A percentile compares a stretch with the other conserved stretches of the same genome.
Evolutionary conservation across 2,329 filamentous ascomycete species (phyloP).

Genomic region (Phialemoniopsis sp.): DNA sequence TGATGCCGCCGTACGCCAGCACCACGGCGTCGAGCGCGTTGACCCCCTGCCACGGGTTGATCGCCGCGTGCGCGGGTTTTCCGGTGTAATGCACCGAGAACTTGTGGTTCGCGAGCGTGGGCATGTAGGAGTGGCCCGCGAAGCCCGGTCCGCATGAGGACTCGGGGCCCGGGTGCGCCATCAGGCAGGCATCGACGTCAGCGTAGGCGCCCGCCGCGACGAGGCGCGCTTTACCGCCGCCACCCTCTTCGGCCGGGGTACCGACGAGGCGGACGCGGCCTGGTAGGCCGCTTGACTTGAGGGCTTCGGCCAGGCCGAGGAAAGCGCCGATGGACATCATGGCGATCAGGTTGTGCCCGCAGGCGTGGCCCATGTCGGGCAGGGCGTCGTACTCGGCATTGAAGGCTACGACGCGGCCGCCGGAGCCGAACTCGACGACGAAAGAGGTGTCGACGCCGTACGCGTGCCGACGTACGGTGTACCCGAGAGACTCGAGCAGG

Average conservation of each 20-base stretch:
- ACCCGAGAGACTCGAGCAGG: no score
- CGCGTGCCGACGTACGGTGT: no score
- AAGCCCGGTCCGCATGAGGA: no score
- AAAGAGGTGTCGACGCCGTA: no score
- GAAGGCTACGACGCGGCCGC: no score
- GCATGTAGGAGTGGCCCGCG: no score
- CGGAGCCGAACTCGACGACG: no score
- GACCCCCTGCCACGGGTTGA: slow-evolving; percentile 32
- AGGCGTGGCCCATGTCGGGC: no score
- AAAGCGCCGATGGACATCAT: no score
- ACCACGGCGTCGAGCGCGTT: slow-evolving; percentile 36
- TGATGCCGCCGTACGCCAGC: slow-evolving; percentile 15
- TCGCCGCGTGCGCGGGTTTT: slow-evolving; percentile 30
- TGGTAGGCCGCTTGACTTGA: neutral
- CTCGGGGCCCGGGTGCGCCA: neutral
- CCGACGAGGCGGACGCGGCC: slow-evolving; percentile 2
- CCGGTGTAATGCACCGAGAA: slow-evolving; percentile 20
- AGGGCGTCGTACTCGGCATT: no score
- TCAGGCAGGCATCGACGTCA: neutral
- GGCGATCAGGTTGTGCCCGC: no score
- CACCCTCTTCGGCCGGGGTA: neutral
- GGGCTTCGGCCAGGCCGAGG: neutral
- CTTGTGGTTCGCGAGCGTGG: neutral
- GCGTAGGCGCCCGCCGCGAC: slow-evolving; percentile 1
- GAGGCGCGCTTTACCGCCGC: no score